phyloP scores from a whole-genome alignment of 139 green algal species.

The Pseudopediastrum boryanum region DNA sequence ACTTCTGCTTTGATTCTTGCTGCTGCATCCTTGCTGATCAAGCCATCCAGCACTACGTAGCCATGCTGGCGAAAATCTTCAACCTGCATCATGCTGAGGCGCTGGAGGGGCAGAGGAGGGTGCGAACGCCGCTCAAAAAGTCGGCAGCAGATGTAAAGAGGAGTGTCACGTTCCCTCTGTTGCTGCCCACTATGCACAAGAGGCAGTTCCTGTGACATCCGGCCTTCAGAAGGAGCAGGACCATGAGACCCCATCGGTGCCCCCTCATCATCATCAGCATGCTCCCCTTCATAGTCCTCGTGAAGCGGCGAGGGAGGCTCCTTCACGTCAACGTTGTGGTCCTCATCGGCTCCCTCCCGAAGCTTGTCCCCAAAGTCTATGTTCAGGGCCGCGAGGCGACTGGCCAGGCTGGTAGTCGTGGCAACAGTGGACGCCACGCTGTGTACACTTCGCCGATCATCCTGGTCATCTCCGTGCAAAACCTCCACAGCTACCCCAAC shows the following conservation, averaged over 20 bases:
- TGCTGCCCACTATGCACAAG: conserved; percentile 34
- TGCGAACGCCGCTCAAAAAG: conserved; percentile 28
- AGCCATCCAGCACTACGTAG: conserved; percentile 51
- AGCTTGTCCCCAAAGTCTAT: conserved; percentile 39
- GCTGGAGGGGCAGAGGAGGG: conserved; percentile 33
- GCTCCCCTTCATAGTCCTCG: conserved; percentile 49
- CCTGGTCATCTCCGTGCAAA: neutral
- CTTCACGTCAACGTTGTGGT: conserved; percentile 13
- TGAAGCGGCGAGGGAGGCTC: conserved; percentile 21
- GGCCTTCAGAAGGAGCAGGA: neutral
- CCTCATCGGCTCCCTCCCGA: neutral
- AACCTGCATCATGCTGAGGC: conserved; percentile 47
- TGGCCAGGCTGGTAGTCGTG: conserved; percentile 44
- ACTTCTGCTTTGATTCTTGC: conserved; percentile 36
- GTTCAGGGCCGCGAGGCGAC: conserved; percentile 40
- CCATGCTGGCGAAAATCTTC: conserved; percentile 55
- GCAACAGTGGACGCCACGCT: conserved; percentile 37
- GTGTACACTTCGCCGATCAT: neutral
- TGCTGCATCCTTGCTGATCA: conserved; percentile 43
- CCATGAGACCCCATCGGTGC: conserved; percentile 33
- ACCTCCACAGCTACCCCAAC: neutral
- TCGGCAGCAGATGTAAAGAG: conserved; percentile 54
- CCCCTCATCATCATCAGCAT: conserved; percentile 3
- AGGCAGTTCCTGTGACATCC: conserved; percentile 1
- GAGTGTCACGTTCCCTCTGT: conserved; percentile 45